Conservation (phyloP, 83 land plant genomes). For the Picea abies region DNA sequence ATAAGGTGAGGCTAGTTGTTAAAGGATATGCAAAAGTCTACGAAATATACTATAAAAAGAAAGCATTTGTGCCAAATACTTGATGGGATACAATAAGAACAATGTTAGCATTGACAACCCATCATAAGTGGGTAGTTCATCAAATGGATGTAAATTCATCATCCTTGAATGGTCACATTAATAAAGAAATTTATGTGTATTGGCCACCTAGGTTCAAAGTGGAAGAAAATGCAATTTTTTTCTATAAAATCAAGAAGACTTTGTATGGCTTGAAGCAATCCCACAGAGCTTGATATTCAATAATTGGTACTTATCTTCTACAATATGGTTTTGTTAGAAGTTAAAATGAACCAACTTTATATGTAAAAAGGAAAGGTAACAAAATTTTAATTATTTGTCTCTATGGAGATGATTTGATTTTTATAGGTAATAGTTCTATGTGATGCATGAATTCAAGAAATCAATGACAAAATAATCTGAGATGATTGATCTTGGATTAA, state of each 20-base stretch:
- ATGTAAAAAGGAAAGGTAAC: too few relatives aligned
- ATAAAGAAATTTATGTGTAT: background rate
- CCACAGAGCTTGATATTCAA: background rate
- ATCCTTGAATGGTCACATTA: background rate
- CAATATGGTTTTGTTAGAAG: background rate
- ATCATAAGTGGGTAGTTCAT: background rate
- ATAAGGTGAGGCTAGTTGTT: background rate
- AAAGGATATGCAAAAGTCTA: background rate
- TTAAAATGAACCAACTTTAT: background rate
- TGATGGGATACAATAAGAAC: background rate
- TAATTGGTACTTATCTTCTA: background rate
- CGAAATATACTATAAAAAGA: background rate
- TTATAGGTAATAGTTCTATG: too few relatives aligned
- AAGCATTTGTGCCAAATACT: background rate
- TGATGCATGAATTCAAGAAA: too few relatives aligned
- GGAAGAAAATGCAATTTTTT: background rate
- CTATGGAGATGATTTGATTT: too few relatives aligned
- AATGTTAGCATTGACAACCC: background rate
- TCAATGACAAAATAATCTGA: too few relatives aligned
- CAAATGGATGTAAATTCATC: background rate
- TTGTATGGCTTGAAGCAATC: background rate
- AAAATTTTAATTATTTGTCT: too few relatives aligned
- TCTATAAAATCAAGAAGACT: background rate
- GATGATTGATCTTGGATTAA: too few relatives aligned
- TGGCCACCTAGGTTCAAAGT: background rate